These are phyloP conservation scores for Globisporangium ultimum DNA, from an alignment of 352 stramenopile genomes.

Conservation along the genomic window DNA sequence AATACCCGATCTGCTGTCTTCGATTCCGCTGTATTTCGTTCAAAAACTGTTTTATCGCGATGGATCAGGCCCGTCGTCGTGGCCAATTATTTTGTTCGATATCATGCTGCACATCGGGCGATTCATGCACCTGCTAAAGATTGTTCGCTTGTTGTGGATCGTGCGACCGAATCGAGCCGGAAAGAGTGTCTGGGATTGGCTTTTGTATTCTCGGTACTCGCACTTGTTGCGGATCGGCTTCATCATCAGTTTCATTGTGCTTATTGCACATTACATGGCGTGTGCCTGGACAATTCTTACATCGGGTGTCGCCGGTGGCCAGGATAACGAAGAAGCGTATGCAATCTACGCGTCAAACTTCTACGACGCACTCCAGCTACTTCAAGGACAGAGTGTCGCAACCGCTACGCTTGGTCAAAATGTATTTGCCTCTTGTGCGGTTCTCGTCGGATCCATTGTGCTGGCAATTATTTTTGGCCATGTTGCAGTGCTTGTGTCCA, in stretches of 20 bases:
- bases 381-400: slow-evolving; percentile 52
- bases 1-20: slow-evolving; percentile 2
- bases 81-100: not conserved
- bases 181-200: slow-evolving; percentile 11
- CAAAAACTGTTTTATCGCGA: not conserved
- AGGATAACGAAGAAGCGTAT: not conserved
- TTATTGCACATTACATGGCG: slow-evolving; percentile 40
- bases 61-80: not conserved
- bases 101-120: not conserved
- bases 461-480: slow-evolving; percentile 58
- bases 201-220: slow-evolving; percentile 24
- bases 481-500: slow-evolving; percentile 51
- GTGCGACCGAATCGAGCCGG: not conserved
- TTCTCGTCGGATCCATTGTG: slow-evolving; percentile 43
- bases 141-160: slow-evolving; percentile 7
- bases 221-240: slow-evolving; percentile 28
- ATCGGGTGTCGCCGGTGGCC: not conserved
- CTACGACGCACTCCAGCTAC: slow-evolving; percentile 38
- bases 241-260: slow-evolving; percentile 28
- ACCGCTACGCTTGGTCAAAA: slow-evolving; percentile 24
- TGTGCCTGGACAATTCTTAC: slow-evolving; percentile 43
- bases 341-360: slow-evolving; percentile 33
- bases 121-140: not conserved
- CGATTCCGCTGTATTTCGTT: slow-evolving; percentile 6
- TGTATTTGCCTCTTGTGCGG: slow-evolving; percentile 31